phyloP scores from a whole-genome alignment of 306 rosid species.

The Lathyrus aphaca region DNA sequence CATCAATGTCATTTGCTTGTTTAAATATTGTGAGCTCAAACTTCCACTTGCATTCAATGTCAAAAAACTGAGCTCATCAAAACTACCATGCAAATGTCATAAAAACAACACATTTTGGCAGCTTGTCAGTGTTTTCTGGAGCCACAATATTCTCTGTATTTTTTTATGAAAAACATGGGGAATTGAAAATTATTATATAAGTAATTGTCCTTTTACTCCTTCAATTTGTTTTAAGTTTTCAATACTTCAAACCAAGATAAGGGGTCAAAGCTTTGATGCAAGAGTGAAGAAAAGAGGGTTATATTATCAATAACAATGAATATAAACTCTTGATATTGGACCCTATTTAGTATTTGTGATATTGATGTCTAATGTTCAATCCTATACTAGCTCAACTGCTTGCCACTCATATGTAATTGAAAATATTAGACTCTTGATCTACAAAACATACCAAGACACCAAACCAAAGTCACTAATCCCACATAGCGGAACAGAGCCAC shows the following conservation, averaged over 20 bases:
- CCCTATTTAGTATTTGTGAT: background rate
- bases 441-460: background rate
- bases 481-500: no score
- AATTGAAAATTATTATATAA: background rate
- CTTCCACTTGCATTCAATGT: constrained; percentile 42
- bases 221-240: background rate
- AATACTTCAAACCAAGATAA: constrained; percentile 4
- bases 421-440: background rate
- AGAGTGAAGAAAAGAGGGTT: background rate
- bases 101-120: constrained; percentile 40
- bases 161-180: background rate
- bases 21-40: constrained; percentile 37
- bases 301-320: constrained; percentile 7
- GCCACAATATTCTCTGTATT: constrained; percentile 26
- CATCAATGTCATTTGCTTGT: constrained; percentile 33
- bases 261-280: constrained; percentile 22
- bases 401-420: constrained; percentile 15
- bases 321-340: constrained; percentile 13
- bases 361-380: constrained; percentile 6
- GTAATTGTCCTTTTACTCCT: background rate
- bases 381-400: constrained; percentile 11
- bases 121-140: constrained; percentile 41
- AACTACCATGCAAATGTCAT: constrained; percentile 36
- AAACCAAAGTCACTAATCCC: no score
- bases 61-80: constrained; percentile 38